Percentiles rank a stretch among this genome's conserved stretches.
Conservation (phyloP, 2,329 filamentous ascomycete species). For the Calonectria pauciramosa region DNA sequence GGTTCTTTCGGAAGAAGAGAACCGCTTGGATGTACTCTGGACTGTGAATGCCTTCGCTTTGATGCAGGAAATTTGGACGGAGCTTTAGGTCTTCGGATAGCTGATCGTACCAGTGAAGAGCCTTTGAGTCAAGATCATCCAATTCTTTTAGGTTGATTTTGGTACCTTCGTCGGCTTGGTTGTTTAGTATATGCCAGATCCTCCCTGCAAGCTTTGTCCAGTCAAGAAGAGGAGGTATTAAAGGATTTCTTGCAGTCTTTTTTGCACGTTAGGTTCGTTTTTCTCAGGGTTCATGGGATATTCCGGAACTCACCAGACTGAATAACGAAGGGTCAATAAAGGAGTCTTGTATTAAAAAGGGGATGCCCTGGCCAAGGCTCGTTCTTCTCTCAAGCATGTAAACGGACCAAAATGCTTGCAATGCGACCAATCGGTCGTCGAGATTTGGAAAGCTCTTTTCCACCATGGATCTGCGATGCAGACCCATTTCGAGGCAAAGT, state of each 20-base stretch:
- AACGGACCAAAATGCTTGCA: conserved; percentile 20
- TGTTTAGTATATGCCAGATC: conserved; percentile 14
- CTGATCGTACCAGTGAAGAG: conserved; percentile 6
- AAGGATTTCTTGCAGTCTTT: neutral
- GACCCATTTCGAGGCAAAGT: conserved; percentile 16
- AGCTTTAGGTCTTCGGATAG: neutral
- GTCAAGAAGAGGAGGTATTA: neutral
- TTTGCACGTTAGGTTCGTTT: neutral
- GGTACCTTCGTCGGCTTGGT: neutral
- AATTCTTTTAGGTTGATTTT: neutral
- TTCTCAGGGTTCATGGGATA: no score
- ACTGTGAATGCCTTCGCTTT: neutral
- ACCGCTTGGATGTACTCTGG: conserved; percentile 5
- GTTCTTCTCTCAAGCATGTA: conserved; percentile 26
- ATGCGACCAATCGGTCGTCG: neutral
- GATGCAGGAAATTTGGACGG: neutral
- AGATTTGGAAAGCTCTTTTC: conserved; percentile 2
- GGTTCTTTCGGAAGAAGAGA: conserved; percentile 11
- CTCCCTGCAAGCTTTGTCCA: conserved; percentile 21
- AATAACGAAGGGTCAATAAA: conserved; percentile 16
- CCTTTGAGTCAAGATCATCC: conserved; percentile 3
- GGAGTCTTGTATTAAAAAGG: conserved; percentile 21
- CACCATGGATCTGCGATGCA: conserved; percentile 8
- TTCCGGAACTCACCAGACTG: neutral
- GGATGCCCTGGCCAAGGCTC: conserved; percentile 11